These are phyloP conservation scores for Ambispora gerdemannii DNA, from an alignment of 192 early-diverging fungal species.

Conservation along the genomic window DNA sequence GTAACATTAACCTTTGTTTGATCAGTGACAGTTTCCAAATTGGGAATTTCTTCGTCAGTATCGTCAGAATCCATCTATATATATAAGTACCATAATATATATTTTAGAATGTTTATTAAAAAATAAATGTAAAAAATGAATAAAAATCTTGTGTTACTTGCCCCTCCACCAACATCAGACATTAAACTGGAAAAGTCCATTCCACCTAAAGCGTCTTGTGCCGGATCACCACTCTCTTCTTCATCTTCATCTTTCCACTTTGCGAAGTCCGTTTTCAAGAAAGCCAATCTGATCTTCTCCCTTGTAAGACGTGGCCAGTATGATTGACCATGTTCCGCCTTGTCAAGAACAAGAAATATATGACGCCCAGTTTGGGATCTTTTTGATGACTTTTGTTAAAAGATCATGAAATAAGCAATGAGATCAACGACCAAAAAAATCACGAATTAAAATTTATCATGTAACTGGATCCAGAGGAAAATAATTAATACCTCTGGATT, in stretches of 20 bases:
- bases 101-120: not conserved
- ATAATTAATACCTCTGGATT: slow-evolving; percentile 58
- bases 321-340: slow-evolving; percentile 58
- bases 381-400: slow-evolving; percentile 54
- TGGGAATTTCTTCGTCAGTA: slow-evolving; percentile 5
- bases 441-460: not conserved
- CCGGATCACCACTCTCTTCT: slow-evolving; percentile 68
- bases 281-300: slow-evolving; percentile 61
- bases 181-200: slow-evolving; percentile 69
- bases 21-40: slow-evolving; percentile 2
- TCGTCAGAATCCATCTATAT: slow-evolving; percentile 8
- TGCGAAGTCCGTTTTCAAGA: slow-evolving; percentile 86
- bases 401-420: not conserved
- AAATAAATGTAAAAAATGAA: not conserved
- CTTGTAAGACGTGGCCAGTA: slow-evolving; percentile 89
- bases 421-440: not conserved
- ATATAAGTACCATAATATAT: not conserved
- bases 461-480: not conserved
- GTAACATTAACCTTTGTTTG: not conserved
- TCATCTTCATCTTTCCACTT: slow-evolving; percentile 94
- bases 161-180: slow-evolving; percentile 56
- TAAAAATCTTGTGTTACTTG: slow-evolving; percentile 32
- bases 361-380: slow-evolving; percentile 64
- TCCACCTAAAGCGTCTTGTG: slow-evolving; percentile 44
- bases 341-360: slow-evolving; percentile 66